A percentile compares a stretch with the other conserved stretches of the same genome.
phyloP scores from a whole-genome alignment of 345 rosid genomes.

The Linum usitatissimum region DNA sequence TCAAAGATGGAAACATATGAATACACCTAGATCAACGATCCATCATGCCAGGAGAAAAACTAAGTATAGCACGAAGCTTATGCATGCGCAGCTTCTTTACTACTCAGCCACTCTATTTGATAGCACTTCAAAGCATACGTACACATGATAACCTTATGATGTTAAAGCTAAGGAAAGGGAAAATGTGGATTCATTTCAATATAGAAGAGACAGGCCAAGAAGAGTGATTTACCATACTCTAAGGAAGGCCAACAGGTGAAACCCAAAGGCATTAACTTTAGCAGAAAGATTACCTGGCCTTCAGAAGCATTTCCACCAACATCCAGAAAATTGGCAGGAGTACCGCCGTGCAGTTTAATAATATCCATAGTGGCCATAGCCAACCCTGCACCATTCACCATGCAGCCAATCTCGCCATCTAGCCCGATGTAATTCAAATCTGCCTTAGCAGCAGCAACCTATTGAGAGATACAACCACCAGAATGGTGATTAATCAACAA shows the following conservation, averaged over 20 bases:
- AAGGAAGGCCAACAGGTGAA: background rate
- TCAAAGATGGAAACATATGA: too few species aligned
- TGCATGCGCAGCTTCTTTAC: background rate
- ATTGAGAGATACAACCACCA: slow-evolving; percentile 12
- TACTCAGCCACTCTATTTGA: too few species aligned
- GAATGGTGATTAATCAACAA: slow-evolving; percentile 6
- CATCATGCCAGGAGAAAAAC: background rate
- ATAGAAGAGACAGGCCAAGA: too few species aligned
- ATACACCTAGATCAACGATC: background rate
- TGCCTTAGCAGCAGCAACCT: slow-evolving; percentile 93
- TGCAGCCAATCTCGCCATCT: slow-evolving; percentile 99
- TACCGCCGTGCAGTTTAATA: slow-evolving; percentile 93
- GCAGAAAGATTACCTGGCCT: slow-evolving; percentile 46
- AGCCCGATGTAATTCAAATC: slow-evolving; percentile 96
- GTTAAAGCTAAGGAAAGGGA: too few species aligned
- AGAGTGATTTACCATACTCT: background rate
- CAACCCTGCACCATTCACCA: slow-evolving; percentile 99
- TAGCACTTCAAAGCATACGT: too few species aligned
- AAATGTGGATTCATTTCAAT: too few species aligned
- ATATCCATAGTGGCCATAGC: slow-evolving; percentile 99
- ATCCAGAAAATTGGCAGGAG: slow-evolving; percentile 97
- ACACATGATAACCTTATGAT: too few species aligned
- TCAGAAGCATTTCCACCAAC: slow-evolving; percentile 99
- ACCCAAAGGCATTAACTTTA: background rate
- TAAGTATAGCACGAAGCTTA: background rate